Evolutionary conservation across 495 filamentous ascomycete genomes (phyloP), one percentile per base, ranked within the genome.

Genomic region (Podospora conica): DNA sequence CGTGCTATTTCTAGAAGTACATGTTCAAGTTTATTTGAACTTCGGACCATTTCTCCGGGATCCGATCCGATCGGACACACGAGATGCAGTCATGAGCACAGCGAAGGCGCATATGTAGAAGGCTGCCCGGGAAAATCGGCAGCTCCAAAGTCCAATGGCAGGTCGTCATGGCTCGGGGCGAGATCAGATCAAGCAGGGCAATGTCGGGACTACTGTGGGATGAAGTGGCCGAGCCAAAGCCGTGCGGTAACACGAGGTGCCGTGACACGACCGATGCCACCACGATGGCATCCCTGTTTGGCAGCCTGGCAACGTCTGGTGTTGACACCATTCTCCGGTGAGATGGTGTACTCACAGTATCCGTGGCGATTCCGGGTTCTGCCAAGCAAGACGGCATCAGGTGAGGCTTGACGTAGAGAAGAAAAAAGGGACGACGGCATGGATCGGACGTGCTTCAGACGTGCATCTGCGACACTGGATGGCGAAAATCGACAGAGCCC

Each of bases 41-140:
- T 40, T 48, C 63, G 63, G 63, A 58, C 53, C 57, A 58, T 64
- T 64, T 58, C 27, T 48, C 40, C 40, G 15, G 7, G 40, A 48
- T 48, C 18, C 18, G 40, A 48, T n/a, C 40, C 15, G 40, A 48
- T 48, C 40, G 5, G 18, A 15, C 40, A 15, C 40, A 8, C 40
- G 40, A 40, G 15, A 40, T 48, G 40, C 40, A 48, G 40, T n/a
- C 15, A 27, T 58, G 55, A 33, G 18, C 55, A 64, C n/a, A 27
- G 18, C 55, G 63, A 48, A 64, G 63, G 57, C 55, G 63, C 63
- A 64, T 64, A n/a, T n/a, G n/a, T n/a, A 55, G 63, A 64, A 64
- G 54, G 63, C 22, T 23, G 31, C 25, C 53, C 55, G n/a, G 57
- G 28, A 48, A 48, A 48, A n/a, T 48, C 40, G 40, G 40, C 7